Conservation (phyloP, 2,329 filamentous ascomycete genomes). For the Botrytis hyacinthi region DNA sequence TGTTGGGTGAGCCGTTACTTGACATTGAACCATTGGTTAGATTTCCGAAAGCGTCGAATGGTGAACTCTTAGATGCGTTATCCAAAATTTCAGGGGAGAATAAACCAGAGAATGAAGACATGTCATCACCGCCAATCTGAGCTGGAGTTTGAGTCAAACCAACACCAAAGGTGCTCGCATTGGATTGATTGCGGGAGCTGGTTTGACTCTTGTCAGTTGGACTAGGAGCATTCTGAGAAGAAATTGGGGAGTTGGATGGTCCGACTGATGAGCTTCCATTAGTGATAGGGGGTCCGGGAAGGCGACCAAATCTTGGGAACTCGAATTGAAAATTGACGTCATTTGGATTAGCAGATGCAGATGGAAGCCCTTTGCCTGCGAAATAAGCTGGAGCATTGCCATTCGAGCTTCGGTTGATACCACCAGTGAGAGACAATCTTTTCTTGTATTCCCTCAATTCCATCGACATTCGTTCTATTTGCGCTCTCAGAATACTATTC, state of each 20-base stretch:
- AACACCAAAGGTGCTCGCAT: slow-evolving; percentile 39
- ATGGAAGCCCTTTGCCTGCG: slow-evolving; percentile 48
- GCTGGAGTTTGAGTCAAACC: slow-evolving; percentile 30
- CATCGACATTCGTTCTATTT: slow-evolving; percentile 81
- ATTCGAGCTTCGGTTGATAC: slow-evolving; percentile 26
- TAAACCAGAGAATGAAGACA: slow-evolving; percentile 55
- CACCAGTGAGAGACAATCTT: slow-evolving; percentile 61
- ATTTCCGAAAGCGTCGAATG: slow-evolving; percentile 44
- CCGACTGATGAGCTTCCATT: slow-evolving; percentile 24
- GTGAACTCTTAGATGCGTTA: slow-evolving; percentile 44
- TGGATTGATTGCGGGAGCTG: slow-evolving; percentile 33
- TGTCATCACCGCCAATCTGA: slow-evolving; percentile 39
- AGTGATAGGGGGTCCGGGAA: slow-evolving; percentile 48
- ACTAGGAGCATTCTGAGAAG: slow-evolving; percentile 27
- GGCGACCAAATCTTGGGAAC: slow-evolving; percentile 86
- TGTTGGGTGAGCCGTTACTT: slow-evolving; percentile 35
- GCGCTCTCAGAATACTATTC: slow-evolving; percentile 78
- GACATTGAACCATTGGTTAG: slow-evolving; percentile 48
- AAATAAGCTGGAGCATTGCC: slow-evolving; percentile 32
- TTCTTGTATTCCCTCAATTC: slow-evolving; percentile 92
- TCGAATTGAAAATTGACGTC: slow-evolving; percentile 91
- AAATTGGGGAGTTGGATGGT: slow-evolving; percentile 29
- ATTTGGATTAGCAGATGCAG: slow-evolving; percentile 54
- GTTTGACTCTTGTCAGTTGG: slow-evolving; percentile 30
- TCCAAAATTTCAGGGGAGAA: slow-evolving; percentile 58